Evolutionary conservation across 176 grass and related monocot genomes (phyloP).

Genomic region (Triticum urartu): DNA sequence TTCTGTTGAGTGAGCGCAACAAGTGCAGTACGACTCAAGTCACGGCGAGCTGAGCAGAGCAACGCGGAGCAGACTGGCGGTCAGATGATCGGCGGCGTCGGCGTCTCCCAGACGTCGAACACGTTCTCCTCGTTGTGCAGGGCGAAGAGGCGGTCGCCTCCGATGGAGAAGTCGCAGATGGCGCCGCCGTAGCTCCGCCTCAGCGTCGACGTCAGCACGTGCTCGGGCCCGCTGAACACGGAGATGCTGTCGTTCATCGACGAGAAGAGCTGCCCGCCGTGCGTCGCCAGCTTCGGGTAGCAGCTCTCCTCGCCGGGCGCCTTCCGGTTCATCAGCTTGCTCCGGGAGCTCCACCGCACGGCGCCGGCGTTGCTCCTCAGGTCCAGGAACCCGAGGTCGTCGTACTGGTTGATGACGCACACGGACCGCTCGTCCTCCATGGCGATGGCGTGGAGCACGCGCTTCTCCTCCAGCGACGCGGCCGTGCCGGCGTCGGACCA

Average conservation of each 20-base stretch:
- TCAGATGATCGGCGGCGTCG: conserved; percentile 83
- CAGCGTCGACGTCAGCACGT: conserved; percentile 85
- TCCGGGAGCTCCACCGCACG: conserved; percentile 91
- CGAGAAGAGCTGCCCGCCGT: conserved; percentile 88
- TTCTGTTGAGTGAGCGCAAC: background rate
- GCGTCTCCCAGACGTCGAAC: conserved; percentile 95
- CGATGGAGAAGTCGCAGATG: conserved; percentile 96
- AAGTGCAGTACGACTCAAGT: background rate
- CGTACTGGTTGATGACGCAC: conserved; percentile 95
- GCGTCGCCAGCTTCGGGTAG: conserved; percentile 91
- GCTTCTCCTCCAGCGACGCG: conserved; percentile 75
- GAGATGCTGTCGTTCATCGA: conserved; percentile 96
- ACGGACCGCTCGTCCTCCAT: conserved; percentile 79
- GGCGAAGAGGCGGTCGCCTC: conserved; percentile 81
- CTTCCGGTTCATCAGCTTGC: conserved; percentile 87
- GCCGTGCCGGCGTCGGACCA: conserved; percentile 84
- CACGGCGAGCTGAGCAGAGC: background rate
- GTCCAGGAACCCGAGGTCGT: conserved; percentile 95
- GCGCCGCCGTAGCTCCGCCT: conserved; percentile 72
- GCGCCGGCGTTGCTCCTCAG: conserved; percentile 42
- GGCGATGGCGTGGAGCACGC: conserved; percentile 89
- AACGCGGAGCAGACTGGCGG: background rate
- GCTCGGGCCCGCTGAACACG: conserved; percentile 87
- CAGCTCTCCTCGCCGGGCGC: conserved; percentile 82
- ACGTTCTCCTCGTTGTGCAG: conserved; percentile 98